phyloP scores from a whole-genome alignment of 192 early-diverging fungal genomes.

The Chytriomyces sp. region DNA sequence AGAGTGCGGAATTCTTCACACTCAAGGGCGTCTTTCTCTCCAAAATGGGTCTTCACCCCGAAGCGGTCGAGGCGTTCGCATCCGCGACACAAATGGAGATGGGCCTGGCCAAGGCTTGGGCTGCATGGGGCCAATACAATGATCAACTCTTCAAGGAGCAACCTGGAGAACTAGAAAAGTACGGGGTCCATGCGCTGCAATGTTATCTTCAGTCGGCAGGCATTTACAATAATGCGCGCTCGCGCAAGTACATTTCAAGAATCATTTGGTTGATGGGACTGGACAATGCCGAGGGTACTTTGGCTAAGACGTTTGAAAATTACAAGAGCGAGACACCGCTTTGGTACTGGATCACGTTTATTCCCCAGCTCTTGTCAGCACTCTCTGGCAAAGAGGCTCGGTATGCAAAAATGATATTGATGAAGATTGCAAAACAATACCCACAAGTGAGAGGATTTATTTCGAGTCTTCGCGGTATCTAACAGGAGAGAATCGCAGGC shows the following conservation, averaged over 20 bases:
- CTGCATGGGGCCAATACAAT: slow-evolving; percentile 93
- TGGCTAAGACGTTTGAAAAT: slow-evolving; percentile 80
- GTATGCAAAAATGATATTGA: slow-evolving; percentile 77
- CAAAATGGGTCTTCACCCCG: slow-evolving; percentile 80
- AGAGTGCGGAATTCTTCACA: slow-evolving; percentile 98
- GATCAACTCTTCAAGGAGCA: slow-evolving; percentile 88
- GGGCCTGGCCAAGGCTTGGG: slow-evolving; percentile 92
- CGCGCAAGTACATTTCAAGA: slow-evolving; percentile 88
- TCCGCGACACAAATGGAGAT: slow-evolving; percentile 89
- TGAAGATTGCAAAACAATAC: slow-evolving; percentile 92
- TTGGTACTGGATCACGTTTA: slow-evolving; percentile 99
- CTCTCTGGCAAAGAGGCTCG: slow-evolving; percentile 78
- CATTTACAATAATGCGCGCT: slow-evolving; percentile 80
- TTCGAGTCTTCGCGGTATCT: too few species aligned
- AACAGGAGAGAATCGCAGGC: too few species aligned
- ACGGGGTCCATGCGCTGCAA: slow-evolving; percentile 87
- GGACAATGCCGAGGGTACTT: slow-evolving; percentile 73
- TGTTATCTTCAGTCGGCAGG: slow-evolving; percentile 95
- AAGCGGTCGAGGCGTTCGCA: slow-evolving; percentile 89
- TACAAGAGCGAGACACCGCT: slow-evolving; percentile 90
- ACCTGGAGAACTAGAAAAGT: slow-evolving; percentile 71
- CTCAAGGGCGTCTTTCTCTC: slow-evolving; percentile 94
- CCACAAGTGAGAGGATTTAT: slow-evolving; percentile 78
- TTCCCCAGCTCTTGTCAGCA: slow-evolving; percentile 88
- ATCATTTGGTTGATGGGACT: slow-evolving; percentile 90